Evolutionary conservation across 495 filamentous ascomycete genomes (phyloP).

Genomic region (Penicilliopsis zonata): DNA sequence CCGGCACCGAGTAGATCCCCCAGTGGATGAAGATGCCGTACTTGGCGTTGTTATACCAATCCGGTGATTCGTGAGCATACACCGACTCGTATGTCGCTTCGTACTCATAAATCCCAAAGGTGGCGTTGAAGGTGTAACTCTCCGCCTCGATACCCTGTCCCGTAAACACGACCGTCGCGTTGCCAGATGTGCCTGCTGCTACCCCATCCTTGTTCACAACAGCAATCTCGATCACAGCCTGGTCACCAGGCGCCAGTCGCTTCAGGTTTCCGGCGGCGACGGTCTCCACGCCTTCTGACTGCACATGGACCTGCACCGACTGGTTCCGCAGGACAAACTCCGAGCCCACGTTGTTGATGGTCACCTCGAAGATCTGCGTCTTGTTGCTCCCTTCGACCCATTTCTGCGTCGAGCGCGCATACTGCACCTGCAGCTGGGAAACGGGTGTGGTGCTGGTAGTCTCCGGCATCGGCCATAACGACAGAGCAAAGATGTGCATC

Average conservation of each 20-base stretch:
- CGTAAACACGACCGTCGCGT: slow-evolving; percentile 16
- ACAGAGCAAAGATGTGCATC: slow-evolving; percentile 16
- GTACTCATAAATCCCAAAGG: slow-evolving; percentile 19
- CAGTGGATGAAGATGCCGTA: slow-evolving; percentile 48
- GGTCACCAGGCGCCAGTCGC: slow-evolving; percentile 39
- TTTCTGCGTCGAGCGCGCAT: slow-evolving; percentile 40
- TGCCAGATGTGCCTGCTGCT: slow-evolving; percentile 5
- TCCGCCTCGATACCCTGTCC: slow-evolving; percentile 11
- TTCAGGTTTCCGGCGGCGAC: slow-evolving; percentile 27
- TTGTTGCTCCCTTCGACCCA: slow-evolving; percentile 29
- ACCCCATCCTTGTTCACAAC: slow-evolving; percentile 16
- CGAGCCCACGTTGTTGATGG: slow-evolving; percentile 36
- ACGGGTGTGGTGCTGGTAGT: not conserved
- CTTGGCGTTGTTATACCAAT: slow-evolving; percentile 42
- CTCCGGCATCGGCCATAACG: slow-evolving; percentile 7
- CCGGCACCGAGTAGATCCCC: slow-evolving; percentile 41
- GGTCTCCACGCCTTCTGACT: slow-evolving; percentile 24
- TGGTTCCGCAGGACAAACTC: slow-evolving; percentile 26
- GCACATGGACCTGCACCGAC: slow-evolving; percentile 22
- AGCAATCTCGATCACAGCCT: slow-evolving; percentile 34
- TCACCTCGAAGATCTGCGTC: slow-evolving; percentile 37
- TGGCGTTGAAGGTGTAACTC: slow-evolving; percentile 18
- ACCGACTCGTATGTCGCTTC: slow-evolving; percentile 23
- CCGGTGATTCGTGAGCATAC: slow-evolving; percentile 35
- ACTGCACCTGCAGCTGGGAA: slow-evolving; percentile 25